Base-by-base conservation (phyloP, 768 basidiomycete genomes). In the Leucocoprinus sp. region DNA sequence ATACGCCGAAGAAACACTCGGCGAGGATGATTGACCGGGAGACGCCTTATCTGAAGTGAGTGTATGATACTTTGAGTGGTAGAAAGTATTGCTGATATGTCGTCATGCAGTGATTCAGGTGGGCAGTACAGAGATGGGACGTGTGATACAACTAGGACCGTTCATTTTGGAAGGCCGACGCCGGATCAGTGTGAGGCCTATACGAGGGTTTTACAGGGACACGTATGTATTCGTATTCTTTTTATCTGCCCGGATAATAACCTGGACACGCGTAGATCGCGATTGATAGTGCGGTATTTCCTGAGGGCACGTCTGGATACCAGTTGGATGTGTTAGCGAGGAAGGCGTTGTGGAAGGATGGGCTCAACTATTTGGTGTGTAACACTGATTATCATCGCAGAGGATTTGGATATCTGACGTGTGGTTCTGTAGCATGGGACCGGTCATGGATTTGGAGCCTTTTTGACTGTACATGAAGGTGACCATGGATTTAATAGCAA, bases 121-220 rank as follows among this genome's bases (percentile, higher is more conserved):
- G 92, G 83, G 4, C 84, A 92, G 59, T 91, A 85, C 61, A 69
- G 74, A 51, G 93, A 97, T 57, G 93, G 92, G 4, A 98, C 95
- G 8, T 86, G 83, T 62, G 83, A 89, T 57, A 87, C 83, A 19
- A 85, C 84, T 11, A 76, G 86, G 39, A 89, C 87, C 0, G 64
- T 90, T 22, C 87, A 91, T 65, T 89, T 93, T 57, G 91, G 92
- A 33, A 75, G 81, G n/a, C 87, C 88, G 5, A 80, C 83, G n/a
- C 50, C 70, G n/a, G 84, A 90, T 51, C 82, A 90, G 60, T 83
- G 79, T 59, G 85, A 93, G 53, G 92, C 95, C 1, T 99, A 82
- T 64, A 99, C 96, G 23, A 74, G 92, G 37, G 96, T 98, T 34
- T 61, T 99, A 47, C 96, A 99, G 65, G 95, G 93, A 6, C 96